Evolutionary conservation across 441 rosid species (phyloP), one percentile per base, ranked within the genome.

Genomic region (Adansonia gregorii): DNA sequence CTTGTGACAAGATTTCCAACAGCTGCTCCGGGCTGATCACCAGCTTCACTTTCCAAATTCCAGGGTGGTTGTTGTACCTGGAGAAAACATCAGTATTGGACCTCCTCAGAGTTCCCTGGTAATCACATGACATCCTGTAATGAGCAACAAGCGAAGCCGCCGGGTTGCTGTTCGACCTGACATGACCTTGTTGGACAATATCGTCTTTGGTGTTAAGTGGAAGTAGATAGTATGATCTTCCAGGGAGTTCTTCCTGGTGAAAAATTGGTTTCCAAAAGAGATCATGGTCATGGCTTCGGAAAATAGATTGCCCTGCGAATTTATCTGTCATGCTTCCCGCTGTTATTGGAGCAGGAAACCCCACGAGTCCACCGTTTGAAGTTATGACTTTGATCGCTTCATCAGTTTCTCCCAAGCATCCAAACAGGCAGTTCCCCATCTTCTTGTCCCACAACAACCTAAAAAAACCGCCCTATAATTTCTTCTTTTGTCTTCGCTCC

Each of bases 21-120:
- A 94, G 84, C 86, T 88, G 95, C 43, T 85, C 91, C 2, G 91
- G 87, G 49, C 86, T 83, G 35, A 93, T 93, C 54, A 82, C 93
- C 7, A 94, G 85, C 86, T 89, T 93, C 87, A 93, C 98, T 83
- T 90, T 93, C 97, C 98, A 94, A 83, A 91, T 83, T 51, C 89
- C 88, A 19, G 76, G 66, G 45, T 58, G 20, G 11, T 74, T 39
- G 19, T 59, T 83, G 43, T 73, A 61, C 73, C 91, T 79, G 6
- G 93, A 86, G 67, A 90, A 87, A 2, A 87, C 89, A 60, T 88
- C 91, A 17, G 93, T 88, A 79, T 83, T 86, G 3, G 94, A 88
- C 72, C 94, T 86, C 84, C 88, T 91, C 20, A 89, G 65, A 80
- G 78, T 73, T 31, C 89, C 85, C 31, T 84, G 91, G 54, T 80